Conservation (phyloP, 495 filamentous ascomycete genomes). For the Penicillium longicatenatum region DNA sequence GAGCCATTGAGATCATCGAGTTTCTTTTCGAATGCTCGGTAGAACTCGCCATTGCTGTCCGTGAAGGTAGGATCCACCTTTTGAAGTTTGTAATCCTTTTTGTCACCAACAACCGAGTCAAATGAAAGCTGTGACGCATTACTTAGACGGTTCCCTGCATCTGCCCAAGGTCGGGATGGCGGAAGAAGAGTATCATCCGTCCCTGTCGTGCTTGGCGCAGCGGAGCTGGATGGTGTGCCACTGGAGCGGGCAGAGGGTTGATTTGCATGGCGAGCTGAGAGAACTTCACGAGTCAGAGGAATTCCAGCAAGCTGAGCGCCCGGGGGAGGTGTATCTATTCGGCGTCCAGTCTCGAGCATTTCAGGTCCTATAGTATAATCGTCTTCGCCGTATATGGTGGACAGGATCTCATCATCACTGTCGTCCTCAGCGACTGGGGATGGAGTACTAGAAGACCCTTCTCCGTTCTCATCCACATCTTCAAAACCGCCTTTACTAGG, state of each 20-base stretch:
- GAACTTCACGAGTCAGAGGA: slow-evolving; percentile 22
- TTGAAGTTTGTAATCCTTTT: slow-evolving; percentile 65
- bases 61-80: slow-evolving; percentile 74
- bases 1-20: slow-evolving; percentile 58
- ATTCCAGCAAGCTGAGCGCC: slow-evolving; percentile 10
- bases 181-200: slow-evolving; percentile 43
- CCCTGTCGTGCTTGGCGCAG: slow-evolving; percentile 42
- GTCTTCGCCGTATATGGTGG: slow-evolving; percentile 46
- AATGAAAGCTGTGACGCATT: slow-evolving; percentile 51
- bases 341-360: slow-evolving; percentile 34
- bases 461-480: slow-evolving; percentile 34
- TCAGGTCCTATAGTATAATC: slow-evolving; percentile 44
- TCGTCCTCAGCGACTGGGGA: slow-evolving; percentile 41
- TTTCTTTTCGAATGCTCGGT: slow-evolving; percentile 59
- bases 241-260: slow-evolving; percentile 30
- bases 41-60: slow-evolving; percentile 65
- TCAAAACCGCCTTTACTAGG: slow-evolving; percentile 29
- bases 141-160: slow-evolving; percentile 42
- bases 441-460: slow-evolving; percentile 11
- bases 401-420: slow-evolving; percentile 48
- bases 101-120: slow-evolving; percentile 60
- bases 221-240: slow-evolving; percentile 21
- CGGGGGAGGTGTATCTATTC: slow-evolving; percentile 23
- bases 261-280: slow-evolving; percentile 31
- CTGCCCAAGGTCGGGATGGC: slow-evolving; percentile 34